These are phyloP conservation scores for Xanthoconium stramineum DNA, from an alignment of 768 basidiomycete genomes.

Conservation along the genomic window DNA sequence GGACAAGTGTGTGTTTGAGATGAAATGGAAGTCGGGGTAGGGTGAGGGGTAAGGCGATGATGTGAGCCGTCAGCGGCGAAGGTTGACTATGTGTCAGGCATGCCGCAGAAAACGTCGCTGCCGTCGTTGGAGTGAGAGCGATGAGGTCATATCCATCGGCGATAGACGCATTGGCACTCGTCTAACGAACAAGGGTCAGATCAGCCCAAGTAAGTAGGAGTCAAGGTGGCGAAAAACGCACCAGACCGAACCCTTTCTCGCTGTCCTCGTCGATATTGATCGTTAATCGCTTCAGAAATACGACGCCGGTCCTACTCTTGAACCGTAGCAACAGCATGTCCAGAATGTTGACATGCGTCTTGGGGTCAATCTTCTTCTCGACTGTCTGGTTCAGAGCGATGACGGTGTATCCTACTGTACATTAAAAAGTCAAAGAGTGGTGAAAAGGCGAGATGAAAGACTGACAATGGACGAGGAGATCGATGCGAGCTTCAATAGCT, in stretches of 20 bases:
- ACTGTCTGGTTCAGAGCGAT: conserved; percentile 75
- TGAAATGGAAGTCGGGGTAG: conserved; percentile 75
- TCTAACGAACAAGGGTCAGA: conserved; percentile 40
- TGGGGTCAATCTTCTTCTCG: conserved; percentile 67
- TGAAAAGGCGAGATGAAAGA: conserved; percentile 5
- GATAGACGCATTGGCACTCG: conserved; percentile 60
- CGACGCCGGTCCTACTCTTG: conserved; percentile 53
- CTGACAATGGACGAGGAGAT: conserved; percentile 71
- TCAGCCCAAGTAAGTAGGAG: neutral
- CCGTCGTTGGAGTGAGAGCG: conserved; percentile 70
- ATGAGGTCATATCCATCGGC: conserved; percentile 74
- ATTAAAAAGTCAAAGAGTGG: conserved; percentile 5
- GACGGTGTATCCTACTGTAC: conserved; percentile 81
- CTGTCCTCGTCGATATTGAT: conserved; percentile 80
- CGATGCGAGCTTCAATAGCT: conserved; percentile 60
- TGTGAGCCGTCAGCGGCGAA: conserved; percentile 72
- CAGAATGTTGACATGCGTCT: conserved; percentile 63
- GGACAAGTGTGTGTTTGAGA: conserved; percentile 79
- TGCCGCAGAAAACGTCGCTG: conserved; percentile 69
- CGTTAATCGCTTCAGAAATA: conserved; percentile 75
- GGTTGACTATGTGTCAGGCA: conserved; percentile 79
- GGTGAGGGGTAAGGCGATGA: conserved; percentile 77
- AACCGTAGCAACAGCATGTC: conserved; percentile 58
- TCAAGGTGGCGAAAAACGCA: conserved; percentile 32
- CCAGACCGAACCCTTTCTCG: conserved; percentile 82